Evolutionary conservation across 2,329 filamentous ascomycete genomes (phyloP).

Genomic region (Phoma sp.): DNA sequence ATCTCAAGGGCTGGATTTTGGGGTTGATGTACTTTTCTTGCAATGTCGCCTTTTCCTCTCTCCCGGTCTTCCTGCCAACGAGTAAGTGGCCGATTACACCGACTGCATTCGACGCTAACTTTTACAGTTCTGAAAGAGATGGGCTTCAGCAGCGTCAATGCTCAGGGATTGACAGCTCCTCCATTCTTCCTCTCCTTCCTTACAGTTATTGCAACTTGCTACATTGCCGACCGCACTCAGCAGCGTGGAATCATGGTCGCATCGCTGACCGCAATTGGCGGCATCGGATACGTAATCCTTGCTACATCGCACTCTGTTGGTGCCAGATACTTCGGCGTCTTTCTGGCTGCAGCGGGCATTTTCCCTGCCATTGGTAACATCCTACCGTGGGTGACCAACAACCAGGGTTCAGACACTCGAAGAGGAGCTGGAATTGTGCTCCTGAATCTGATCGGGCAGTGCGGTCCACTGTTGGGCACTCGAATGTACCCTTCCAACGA

Average conservation of each 20-base stretch:
- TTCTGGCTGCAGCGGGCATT: constrained; percentile 66
- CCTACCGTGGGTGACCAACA: constrained; percentile 73
- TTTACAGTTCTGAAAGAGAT: constrained; percentile 57
- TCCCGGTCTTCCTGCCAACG: constrained; percentile 55
- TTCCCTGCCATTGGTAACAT: constrained; percentile 75
- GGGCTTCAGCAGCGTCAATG: constrained; percentile 71
- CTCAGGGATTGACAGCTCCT: constrained; percentile 76
- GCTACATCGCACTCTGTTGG: constrained; percentile 62
- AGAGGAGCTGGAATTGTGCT: constrained; percentile 71
- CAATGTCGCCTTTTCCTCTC: constrained; percentile 61
- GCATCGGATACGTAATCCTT: constrained; percentile 70
- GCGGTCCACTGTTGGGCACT: constrained; percentile 47
- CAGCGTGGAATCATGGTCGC: constrained; percentile 70
- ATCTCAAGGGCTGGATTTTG: constrained; percentile 45
- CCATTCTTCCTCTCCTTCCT: constrained; percentile 74
- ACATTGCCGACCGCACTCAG: constrained; percentile 69
- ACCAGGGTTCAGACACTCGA: constrained; percentile 73
- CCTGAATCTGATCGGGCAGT: constrained; percentile 70
- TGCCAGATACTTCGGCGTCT: constrained; percentile 61
- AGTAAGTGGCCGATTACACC: constrained; percentile 19
- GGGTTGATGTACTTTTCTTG: constrained; percentile 49
- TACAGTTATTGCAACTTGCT: constrained; percentile 67
- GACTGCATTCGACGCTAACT: background rate
- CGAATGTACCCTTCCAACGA: constrained; percentile 44
- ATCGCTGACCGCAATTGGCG: constrained; percentile 63